phyloP scores from a whole-genome alignment of 495 filamentous ascomycete genomes.

The Annulohypoxylon bovei region DNA sequence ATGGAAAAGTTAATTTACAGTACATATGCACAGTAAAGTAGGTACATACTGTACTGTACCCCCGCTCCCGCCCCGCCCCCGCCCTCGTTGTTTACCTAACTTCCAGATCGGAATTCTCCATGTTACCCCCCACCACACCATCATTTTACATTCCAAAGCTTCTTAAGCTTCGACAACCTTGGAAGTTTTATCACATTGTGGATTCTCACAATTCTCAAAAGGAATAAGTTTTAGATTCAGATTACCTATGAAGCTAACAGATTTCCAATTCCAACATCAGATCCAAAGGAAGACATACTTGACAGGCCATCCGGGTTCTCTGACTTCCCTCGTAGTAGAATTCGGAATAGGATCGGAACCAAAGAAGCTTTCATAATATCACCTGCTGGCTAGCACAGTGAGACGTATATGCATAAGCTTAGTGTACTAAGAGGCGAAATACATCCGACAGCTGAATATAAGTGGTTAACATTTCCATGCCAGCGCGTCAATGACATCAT shows the following conservation, averaged over 20 bases:
- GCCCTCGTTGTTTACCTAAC: background rate
- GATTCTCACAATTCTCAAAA: background rate
- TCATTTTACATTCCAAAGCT: background rate
- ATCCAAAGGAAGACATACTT: background rate
- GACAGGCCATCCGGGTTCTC: slow-evolving; percentile 3
- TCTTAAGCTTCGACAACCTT: background rate
- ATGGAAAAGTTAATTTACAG: background rate
- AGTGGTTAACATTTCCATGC: slow-evolving; percentile 24
- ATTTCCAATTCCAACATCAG: background rate
- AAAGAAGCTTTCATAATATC: background rate
- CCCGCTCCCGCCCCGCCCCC: background rate
- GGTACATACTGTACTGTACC: too few species aligned
- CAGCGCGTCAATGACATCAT: slow-evolving; percentile 21
- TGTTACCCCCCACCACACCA: background rate
- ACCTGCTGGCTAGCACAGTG: background rate
- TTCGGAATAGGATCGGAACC: background rate
- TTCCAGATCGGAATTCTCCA: background rate
- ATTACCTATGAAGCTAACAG: background rate
- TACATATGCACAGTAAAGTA: too few species aligned
- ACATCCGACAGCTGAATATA: slow-evolving; percentile 7
- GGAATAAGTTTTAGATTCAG: background rate
- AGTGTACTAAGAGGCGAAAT: slow-evolving; percentile 16
- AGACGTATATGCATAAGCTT: slow-evolving; percentile 5
- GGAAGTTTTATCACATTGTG: background rate
- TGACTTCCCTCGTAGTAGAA: background rate